phyloP scores from a whole-genome alignment of 495 filamentous ascomycete genomes.

The Hypomontagnella submonticulosa region DNA sequence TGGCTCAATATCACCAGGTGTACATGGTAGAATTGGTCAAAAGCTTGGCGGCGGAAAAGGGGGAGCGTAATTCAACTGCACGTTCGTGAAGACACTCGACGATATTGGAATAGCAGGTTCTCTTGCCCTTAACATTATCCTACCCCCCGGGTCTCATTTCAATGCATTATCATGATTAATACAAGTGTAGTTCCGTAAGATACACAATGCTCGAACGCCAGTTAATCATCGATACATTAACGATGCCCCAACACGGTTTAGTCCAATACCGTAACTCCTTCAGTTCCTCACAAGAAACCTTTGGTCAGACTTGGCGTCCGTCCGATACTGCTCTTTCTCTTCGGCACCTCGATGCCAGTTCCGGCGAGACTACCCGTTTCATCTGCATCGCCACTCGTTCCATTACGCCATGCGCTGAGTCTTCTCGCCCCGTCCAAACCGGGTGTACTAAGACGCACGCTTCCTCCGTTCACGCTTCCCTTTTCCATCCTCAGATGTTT shows the following conservation, averaged over 20 bases:
- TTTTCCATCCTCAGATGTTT: slow-evolving; percentile 78
- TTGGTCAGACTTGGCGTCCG: slow-evolving; percentile 65
- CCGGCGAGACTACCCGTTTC: slow-evolving; percentile 41
- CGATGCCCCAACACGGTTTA: slow-evolving; percentile 11
- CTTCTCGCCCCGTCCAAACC: slow-evolving; percentile 39
- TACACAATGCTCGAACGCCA: slow-evolving; percentile 17
- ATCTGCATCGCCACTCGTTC: slow-evolving; percentile 47
- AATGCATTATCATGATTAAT: slow-evolving; percentile 42
- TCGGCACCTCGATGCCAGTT: slow-evolving; percentile 59
- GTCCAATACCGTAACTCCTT: background rate
- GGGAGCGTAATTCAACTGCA: no score
- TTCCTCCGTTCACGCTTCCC: slow-evolving; percentile 49
- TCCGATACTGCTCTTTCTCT: slow-evolving; percentile 66
- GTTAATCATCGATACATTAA: slow-evolving; percentile 29
- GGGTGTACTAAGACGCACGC: slow-evolving; percentile 50
- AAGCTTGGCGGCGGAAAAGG: no score
- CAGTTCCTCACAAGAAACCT: slow-evolving; percentile 61
- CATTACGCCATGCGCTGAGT: slow-evolving; percentile 52
- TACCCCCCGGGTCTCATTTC: slow-evolving; percentile 26
- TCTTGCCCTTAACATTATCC: slow-evolving; percentile 17
- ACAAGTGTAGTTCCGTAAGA: slow-evolving; percentile 32
- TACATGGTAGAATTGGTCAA: background rate
- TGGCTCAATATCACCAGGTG: background rate
- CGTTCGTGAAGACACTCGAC: background rate
- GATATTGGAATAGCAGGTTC: background rate